phyloP scores from a whole-genome alignment of 768 basidiomycete species.

The Tricholoma sp. region DNA sequence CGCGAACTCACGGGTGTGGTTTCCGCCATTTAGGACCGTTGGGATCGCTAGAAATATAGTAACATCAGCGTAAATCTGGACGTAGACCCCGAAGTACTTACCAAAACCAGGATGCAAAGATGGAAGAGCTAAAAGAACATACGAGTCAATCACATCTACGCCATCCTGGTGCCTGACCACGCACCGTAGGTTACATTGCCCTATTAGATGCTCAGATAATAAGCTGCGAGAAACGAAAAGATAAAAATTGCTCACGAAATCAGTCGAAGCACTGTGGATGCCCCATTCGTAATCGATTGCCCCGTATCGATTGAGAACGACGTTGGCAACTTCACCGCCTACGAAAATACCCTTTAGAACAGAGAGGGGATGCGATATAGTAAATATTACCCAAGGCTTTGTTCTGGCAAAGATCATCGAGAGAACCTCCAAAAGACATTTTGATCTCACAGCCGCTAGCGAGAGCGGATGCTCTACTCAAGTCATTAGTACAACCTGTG shows the following conservation, averaged over 20 bases:
- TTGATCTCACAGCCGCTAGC: constrained; percentile 61
- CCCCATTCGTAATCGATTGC: constrained; percentile 36
- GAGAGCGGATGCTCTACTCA: constrained; percentile 53
- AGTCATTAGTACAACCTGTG: neutral
- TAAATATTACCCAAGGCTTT: constrained; percentile 43
- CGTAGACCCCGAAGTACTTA: neutral
- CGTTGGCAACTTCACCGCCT: constrained; percentile 29
- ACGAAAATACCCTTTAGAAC: neutral
- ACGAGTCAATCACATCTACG: neutral
- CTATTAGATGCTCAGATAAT: neutral
- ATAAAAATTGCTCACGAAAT: constrained; percentile 44
- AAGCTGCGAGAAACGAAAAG: neutral
- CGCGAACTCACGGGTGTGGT: constrained; percentile 51
- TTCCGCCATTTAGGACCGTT: constrained; percentile 45
- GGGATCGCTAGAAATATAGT: constrained; percentile 42
- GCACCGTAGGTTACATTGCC: constrained; percentile 4
- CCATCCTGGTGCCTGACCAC: neutral
- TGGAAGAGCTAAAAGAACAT: neutral
- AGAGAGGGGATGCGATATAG: neutral
- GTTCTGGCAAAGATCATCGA: constrained; percentile 65
- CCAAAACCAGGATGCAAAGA: constrained; percentile 5
- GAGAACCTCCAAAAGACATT: constrained; percentile 29
- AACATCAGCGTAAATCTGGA: neutral
- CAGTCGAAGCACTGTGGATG: constrained; percentile 45
- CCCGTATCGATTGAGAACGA: constrained; percentile 37